Evolutionary conservation across 495 filamentous ascomycete genomes (phyloP).

Genomic region (Poronia punctata): DNA sequence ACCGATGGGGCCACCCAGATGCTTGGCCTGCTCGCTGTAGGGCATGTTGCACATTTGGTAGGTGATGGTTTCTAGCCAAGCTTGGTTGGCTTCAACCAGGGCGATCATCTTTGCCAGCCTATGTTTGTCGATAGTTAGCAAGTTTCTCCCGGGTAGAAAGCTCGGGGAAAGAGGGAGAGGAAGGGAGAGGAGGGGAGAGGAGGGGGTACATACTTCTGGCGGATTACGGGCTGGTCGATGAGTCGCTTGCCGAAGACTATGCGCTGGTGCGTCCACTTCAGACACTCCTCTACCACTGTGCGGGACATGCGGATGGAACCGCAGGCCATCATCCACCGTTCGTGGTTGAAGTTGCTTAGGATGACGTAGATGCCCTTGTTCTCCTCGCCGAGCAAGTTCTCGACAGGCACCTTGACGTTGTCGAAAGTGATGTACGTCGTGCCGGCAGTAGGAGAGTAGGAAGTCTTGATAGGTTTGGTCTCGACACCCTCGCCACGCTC

Average conservation of each 20-base stretch:
- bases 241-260: conserved; percentile 79
- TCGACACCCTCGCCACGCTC: conserved; percentile 62
- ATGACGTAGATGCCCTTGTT: conserved; percentile 87
- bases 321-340: conserved; percentile 63
- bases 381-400: conserved; percentile 74
- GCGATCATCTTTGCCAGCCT: conserved; percentile 79
- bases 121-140: neutral
- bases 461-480: conserved; percentile 78
- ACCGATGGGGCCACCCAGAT: conserved; percentile 74
- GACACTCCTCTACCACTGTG: conserved; percentile 71
- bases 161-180: neutral
- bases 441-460: conserved; percentile 71
- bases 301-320: conserved; percentile 59
- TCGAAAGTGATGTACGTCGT: conserved; percentile 80
- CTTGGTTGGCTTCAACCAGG: conserved; percentile 70
- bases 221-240: conserved; percentile 78
- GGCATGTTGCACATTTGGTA: conserved; percentile 86
- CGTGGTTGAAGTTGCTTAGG: conserved; percentile 81
- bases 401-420: conserved; percentile 77
- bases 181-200: neutral
- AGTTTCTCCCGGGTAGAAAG: neutral
- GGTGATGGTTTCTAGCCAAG: conserved; percentile 74
- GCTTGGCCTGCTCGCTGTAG: conserved; percentile 68
- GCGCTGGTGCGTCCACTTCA: conserved; percentile 87
- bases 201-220: conserved; percentile 55